Conservation (phyloP, 2,329 filamentous ascomycete species). For the Ophiostoma ulmi region DNA sequence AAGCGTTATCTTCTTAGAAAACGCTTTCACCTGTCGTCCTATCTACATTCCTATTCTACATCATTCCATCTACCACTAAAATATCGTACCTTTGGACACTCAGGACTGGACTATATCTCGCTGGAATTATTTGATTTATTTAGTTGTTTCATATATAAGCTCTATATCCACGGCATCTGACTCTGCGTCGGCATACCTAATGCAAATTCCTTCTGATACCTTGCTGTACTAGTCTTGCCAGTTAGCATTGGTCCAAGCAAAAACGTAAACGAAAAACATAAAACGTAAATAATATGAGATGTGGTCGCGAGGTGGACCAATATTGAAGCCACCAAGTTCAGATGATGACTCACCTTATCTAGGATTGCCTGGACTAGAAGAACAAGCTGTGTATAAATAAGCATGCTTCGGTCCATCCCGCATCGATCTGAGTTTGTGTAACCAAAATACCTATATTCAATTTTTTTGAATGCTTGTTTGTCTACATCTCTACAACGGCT, state of each 20-base stretch:
- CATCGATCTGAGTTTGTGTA: not conserved
- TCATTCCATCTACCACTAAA: not conserved
- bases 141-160: not conserved
- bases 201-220: no score
- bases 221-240: not conserved
- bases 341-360: not conserved
- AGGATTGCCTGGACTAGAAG: not conserved
- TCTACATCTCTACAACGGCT: not conserved
- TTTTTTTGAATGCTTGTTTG: not conserved
- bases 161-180: not conserved
- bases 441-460: not conserved
- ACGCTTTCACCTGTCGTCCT: no score
- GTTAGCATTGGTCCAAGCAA: not conserved
- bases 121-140: not conserved
- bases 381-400: not conserved
- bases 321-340: not conserved
- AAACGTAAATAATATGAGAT: not conserved
- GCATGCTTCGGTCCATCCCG: conserved; percentile 1
- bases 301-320: not conserved
- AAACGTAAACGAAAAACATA: not conserved
- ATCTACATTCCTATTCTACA: no score
- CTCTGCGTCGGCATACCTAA: not conserved
- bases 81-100: not conserved
- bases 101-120: not conserved
- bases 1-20: no score